A percentile compares a stretch with the other conserved stretches of the same genome.
These are phyloP conservation scores for Saccharomyces hybrid DNA, from an alignment of 1,139 yeast genomes.

Conservation along the genomic window DNA sequence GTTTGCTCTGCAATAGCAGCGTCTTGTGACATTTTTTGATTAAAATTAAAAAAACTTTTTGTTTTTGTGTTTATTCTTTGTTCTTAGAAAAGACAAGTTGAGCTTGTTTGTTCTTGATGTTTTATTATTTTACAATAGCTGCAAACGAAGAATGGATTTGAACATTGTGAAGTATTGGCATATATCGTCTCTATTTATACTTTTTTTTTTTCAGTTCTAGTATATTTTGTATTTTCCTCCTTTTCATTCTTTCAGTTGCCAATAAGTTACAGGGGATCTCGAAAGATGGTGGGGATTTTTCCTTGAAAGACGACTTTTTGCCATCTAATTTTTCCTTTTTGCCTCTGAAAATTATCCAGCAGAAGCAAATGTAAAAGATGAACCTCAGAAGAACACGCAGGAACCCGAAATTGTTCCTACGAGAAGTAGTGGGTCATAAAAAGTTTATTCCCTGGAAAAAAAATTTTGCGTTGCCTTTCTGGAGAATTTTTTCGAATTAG, in stretches of 20 bases:
- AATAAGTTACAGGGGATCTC: not conserved
- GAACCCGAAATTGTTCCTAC: not conserved
- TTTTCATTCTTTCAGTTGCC: not conserved
- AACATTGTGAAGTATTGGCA: not conserved
- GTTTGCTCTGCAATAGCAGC: slow-evolving; percentile 2
- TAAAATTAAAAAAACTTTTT: not conserved
- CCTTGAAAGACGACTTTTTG: not conserved
- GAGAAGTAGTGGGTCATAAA: not conserved
- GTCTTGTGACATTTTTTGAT: not conserved
- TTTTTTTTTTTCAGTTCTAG: not conserved
- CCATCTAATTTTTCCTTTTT: not conserved
- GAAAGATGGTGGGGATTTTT: not conserved
- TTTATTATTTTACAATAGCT: not conserved
- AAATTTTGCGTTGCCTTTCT: not conserved
- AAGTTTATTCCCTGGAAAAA: not conserved
- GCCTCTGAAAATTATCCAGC: not conserved
- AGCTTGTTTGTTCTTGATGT: not conserved
- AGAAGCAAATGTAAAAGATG: not conserved
- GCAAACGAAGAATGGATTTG: not conserved
- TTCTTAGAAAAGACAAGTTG: not conserved
- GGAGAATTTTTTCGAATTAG: not conserved
- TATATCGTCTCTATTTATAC: not conserved
- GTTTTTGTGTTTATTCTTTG: not conserved
- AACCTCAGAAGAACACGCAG: not conserved
- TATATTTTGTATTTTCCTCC: not conserved